These are phyloP conservation scores for Pseudocohnilembus persalinus DNA, from an alignment of 169 alveolate species.

Conservation along the genomic window DNA sequence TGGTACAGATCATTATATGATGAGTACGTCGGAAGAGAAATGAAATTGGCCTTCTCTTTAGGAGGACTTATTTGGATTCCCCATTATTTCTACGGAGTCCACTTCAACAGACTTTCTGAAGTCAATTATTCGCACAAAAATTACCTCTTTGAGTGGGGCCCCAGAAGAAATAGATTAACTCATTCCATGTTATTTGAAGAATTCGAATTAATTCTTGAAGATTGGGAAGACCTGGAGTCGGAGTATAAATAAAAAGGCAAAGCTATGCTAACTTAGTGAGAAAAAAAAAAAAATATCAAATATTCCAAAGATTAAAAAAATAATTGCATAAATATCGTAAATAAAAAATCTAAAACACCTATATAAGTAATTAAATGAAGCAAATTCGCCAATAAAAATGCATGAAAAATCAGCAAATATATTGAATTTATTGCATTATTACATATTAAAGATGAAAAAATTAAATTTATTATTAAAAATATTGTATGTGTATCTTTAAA, in stretches of 20 bases:
- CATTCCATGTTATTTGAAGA: slow-evolving; percentile 53
- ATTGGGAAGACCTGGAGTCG: slow-evolving; percentile 46
- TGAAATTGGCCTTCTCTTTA: slow-evolving; percentile 33
- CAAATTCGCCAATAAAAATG: no score
- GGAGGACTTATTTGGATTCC: slow-evolving; percentile 42
- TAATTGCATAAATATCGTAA: no score
- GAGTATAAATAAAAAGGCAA: slow-evolving; percentile 38
- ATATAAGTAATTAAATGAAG: no score
- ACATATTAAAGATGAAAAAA: no score
- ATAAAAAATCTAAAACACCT: no score
- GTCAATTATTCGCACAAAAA: slow-evolving; percentile 39
- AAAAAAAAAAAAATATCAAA: no score
- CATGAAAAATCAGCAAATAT: no score
- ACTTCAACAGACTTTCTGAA: slow-evolving; percentile 51
- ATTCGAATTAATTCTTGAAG: slow-evolving; percentile 50
- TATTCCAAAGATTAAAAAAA: no score
- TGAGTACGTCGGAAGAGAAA: slow-evolving; percentile 49
- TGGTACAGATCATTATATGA: slow-evolving; percentile 53
- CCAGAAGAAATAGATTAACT: slow-evolving; percentile 54
- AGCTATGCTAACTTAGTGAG: slow-evolving; percentile 4
- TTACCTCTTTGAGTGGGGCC: slow-evolving; percentile 46
- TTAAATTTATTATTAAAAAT: no score
- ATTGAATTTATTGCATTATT: no score
- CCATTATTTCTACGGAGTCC: slow-evolving; percentile 48
- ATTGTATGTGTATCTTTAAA: no score